Evolutionary conservation across 2,329 filamentous ascomycete genomes (phyloP), one percentile per base, ranked within the genome.

Genomic region (Lasiodiplodia hormozganensis): DNA sequence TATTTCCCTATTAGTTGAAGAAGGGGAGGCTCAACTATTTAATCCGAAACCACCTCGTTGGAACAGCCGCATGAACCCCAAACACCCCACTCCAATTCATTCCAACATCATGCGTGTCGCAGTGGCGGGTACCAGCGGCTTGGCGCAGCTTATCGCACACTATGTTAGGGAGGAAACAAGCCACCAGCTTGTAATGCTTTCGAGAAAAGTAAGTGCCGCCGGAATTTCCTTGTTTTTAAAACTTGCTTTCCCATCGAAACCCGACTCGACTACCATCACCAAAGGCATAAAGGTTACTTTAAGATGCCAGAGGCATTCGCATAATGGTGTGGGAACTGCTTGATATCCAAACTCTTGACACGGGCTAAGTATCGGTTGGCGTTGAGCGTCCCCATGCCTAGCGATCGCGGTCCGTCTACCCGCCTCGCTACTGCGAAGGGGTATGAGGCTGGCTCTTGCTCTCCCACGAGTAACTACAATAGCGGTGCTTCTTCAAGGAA

Each of bases 181-280:
- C 57, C 89, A 93, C 77, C 86, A 89, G 62, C 85, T 93, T 54
- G 83, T 94, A 65, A 85, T 94, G n/a, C 80, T 94, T 36, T 92
- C 91, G 25, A 85, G 89, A 82, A 82, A 78, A 70, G 90, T 90
- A 78, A 77, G 84, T 80, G 40, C 21, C 25, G 14, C 40, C 31
- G 31, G 28, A 34, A 34, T 25, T 47, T 43, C 5, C 36, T 28
- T 2, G 2, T 49, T 16, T 7, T 11, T 28, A 23, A 40, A 38
- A 34, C 21, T 23, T 12, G 38, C 23, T 47, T 21, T 25, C 43
- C 25, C 23, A 34, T 43, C 57, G 21, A 47, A 21, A 11, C n/a
- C 12, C 21, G 23, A 18, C 34, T 40, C 54, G 28, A 21, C n/a
- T 23, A 18, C n/a, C 54, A 28, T 31, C 36, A 14, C n/a, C 38